These are phyloP conservation scores for Polyporus tsugae DNA, from an alignment of 1,284 basidiomycete genomes.

Conservation along the genomic window DNA sequence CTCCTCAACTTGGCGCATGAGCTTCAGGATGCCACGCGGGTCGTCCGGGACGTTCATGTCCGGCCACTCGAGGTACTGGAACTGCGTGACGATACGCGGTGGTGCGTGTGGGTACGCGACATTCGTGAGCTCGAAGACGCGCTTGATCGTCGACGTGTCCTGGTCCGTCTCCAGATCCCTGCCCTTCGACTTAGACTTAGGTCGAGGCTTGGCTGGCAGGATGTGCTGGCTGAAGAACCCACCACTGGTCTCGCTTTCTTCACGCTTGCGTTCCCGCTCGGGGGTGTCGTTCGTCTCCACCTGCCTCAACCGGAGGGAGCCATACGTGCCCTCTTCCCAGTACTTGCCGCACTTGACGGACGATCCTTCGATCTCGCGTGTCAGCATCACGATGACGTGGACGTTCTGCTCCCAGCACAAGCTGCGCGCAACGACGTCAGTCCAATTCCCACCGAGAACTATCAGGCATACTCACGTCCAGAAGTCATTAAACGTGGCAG, in stretches of 20 bases:
- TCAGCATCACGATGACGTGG: slow-evolving; percentile 88
- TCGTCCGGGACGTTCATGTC: slow-evolving; percentile 93
- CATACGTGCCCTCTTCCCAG: slow-evolving; percentile 82
- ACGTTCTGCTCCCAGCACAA: slow-evolving; percentile 85
- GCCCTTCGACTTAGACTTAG: slow-evolving; percentile 22
- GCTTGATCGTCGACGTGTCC: slow-evolving; percentile 60
- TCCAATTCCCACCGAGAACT: not conserved
- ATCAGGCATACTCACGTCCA: slow-evolving; percentile 83
- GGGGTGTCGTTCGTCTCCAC: slow-evolving; percentile 61
- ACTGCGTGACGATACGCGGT: slow-evolving; percentile 73
- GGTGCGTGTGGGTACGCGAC: slow-evolving; percentile 62
- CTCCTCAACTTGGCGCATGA: slow-evolving; percentile 71
- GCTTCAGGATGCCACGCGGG: slow-evolving; percentile 73
- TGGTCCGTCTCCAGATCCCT: slow-evolving; percentile 14
- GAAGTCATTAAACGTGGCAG: slow-evolving; percentile 91
- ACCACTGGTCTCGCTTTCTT: slow-evolving; percentile 44
- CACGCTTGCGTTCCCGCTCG: slow-evolving; percentile 38
- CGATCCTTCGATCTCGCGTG: slow-evolving; percentile 90
- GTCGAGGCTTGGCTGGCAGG: slow-evolving; percentile 24
- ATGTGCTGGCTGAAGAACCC: slow-evolving; percentile 39
- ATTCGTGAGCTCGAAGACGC: slow-evolving; percentile 77
- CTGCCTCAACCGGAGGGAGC: slow-evolving; percentile 70
- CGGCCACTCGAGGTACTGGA: slow-evolving; percentile 93
- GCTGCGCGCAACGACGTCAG: slow-evolving; percentile 46
- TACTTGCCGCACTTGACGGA: slow-evolving; percentile 93